Conservation (phyloP, 2,329 filamentous ascomycete genomes). For the Aspergillus sergii region DNA sequence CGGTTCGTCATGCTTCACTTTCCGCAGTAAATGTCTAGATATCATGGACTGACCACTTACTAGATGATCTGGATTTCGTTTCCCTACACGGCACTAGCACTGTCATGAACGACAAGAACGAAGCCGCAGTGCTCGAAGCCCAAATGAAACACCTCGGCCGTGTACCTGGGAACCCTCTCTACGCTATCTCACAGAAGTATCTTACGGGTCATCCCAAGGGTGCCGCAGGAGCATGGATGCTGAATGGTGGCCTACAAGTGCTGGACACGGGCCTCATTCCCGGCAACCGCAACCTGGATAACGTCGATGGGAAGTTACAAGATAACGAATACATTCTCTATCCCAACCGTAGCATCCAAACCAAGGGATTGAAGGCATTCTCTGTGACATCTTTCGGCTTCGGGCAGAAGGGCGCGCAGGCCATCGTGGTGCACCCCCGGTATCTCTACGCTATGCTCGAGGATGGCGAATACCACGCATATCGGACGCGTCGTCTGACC, state of each 20-base stretch:
- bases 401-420: slow-evolving; percentile 97
- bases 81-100: slow-evolving; percentile 99
- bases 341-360: slow-evolving; percentile 92
- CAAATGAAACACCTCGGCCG: slow-evolving; percentile 94
- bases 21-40: neutral
- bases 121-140: slow-evolving; percentile 94
- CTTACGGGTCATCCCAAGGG: slow-evolving; percentile 98
- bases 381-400: slow-evolving; percentile 99
- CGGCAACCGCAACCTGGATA: slow-evolving; percentile 97
- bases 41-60: neutral
- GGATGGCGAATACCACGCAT: slow-evolving; percentile 75
- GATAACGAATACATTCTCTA: slow-evolving; percentile 98
- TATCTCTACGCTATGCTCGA: slow-evolving; percentile 96
- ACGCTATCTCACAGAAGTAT: slow-evolving; percentile 99
- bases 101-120: slow-evolving; percentile 99
- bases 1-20: neutral
- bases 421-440: slow-evolving; percentile 93
- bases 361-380: slow-evolving; percentile 97
- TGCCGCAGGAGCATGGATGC: slow-evolving; percentile 99
- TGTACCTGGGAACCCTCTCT: slow-evolving; percentile 90
- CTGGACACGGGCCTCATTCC: slow-evolving; percentile 92
- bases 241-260: slow-evolving; percentile 96
- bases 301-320: slow-evolving; percentile 94
- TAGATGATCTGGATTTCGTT: slow-evolving; percentile 86
- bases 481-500: slow-evolving; percentile 87